These are phyloP conservation scores for Myxozyma monticola DNA, from an alignment of 805 yeast genomes.

Conservation along the genomic window DNA sequence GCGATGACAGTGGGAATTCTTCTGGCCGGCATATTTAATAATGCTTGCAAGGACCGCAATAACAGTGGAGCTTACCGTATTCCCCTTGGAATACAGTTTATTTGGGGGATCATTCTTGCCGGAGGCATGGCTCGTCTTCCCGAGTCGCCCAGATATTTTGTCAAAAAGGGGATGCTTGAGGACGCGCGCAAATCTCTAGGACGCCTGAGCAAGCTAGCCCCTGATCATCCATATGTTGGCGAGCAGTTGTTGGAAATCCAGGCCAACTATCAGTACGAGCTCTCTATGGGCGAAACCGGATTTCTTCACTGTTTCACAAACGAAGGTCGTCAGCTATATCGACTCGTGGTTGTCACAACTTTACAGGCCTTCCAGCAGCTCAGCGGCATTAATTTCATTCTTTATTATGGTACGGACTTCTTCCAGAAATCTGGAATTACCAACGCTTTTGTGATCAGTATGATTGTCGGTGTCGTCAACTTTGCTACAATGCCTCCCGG, in stretches of 20 bases:
- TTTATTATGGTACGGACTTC: conserved; percentile 84
- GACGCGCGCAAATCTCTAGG: conserved; percentile 58
- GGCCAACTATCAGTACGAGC: conserved; percentile 51
- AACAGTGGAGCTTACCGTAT: conserved; percentile 80
- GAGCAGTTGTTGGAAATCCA: conserved; percentile 51
- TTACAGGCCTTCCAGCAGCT: conserved; percentile 84
- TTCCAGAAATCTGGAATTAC: conserved; percentile 66
- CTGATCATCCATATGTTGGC: conserved; percentile 46
- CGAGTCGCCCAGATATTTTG: conserved; percentile 72
- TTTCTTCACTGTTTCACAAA: conserved; percentile 35
- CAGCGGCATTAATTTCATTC: conserved; percentile 85
- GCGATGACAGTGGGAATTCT: conserved; percentile 71
- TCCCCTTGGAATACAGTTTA: conserved; percentile 70
- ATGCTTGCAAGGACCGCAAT: conserved; percentile 44
- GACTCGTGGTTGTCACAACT: conserved; percentile 59
- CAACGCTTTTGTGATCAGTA: conserved; percentile 69
- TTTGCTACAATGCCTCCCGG: conserved; percentile 83
- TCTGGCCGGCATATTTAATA: conserved; percentile 44
- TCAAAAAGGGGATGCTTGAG: conserved; percentile 56
- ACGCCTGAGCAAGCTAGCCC: conserved; percentile 46
- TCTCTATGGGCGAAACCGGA: conserved; percentile 20
- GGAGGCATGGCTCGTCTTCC: conserved; percentile 49
- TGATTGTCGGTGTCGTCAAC: conserved; percentile 81
- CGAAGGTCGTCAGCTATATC: conserved; percentile 25
- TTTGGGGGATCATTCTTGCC: conserved; percentile 62